Conservation (phyloP, 2,329 filamentous ascomycete species). For the Aspergillus neotritici region DNA sequence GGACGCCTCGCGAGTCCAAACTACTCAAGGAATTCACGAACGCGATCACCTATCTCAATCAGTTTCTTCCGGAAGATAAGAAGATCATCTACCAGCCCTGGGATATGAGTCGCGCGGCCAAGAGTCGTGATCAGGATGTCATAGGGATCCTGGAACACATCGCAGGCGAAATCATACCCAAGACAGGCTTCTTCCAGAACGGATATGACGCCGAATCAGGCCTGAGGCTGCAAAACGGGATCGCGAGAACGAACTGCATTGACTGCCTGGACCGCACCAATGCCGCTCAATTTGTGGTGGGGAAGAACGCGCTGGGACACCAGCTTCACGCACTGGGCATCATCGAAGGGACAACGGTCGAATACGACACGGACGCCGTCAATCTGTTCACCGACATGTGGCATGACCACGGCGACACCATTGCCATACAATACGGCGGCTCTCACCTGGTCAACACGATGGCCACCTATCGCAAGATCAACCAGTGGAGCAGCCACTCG, state of each 20-base stretch:
- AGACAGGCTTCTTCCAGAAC: conserved; percentile 93
- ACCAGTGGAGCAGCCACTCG: conserved; percentile 96
- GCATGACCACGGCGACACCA: conserved; percentile 95
- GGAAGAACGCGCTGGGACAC: conserved; percentile 84
- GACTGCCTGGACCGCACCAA: conserved; percentile 97
- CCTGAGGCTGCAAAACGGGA: conserved; percentile 75
- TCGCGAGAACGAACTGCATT: conserved; percentile 94
- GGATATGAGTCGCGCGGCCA: conserved; percentile 96
- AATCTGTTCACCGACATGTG: conserved; percentile 98
- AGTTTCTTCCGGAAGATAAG: conserved; percentile 76
- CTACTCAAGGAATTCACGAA: conserved; percentile 80
- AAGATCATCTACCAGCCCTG: conserved; percentile 92
- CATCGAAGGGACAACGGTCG: conserved; percentile 68
- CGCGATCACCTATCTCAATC: conserved; percentile 86
- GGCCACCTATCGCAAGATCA: conserved; percentile 98
- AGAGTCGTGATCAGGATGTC: conserved; percentile 86
- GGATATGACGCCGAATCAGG: conserved; percentile 64
- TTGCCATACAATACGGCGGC: conserved; percentile 94
- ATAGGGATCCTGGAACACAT: conserved; percentile 87
- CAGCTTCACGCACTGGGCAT: conserved; percentile 90
- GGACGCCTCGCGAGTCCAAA: conserved; percentile 86
- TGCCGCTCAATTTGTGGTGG: conserved; percentile 95
- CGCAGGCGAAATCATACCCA: conserved; percentile 75
- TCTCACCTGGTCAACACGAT: conserved; percentile 98
- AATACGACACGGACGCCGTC: conserved; percentile 92